Evolutionary conservation across 768 basidiomycete species (phyloP), one percentile per base, ranked within the genome.

Genomic region (Leucocoprinus birnbaumii): DNA sequence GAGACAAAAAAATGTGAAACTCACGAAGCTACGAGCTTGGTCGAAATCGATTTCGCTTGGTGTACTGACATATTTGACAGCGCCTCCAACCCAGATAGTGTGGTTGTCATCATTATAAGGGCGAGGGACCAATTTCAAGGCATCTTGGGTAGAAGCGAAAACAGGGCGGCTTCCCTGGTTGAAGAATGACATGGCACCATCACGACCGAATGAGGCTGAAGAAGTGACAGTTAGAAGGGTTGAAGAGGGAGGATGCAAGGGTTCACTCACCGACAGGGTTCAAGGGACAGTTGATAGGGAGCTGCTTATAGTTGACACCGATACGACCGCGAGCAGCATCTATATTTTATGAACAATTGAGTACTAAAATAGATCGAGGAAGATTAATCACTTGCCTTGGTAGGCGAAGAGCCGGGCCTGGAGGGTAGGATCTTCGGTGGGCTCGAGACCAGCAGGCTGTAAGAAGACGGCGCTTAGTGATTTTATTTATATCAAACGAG

Each of bases 361-460:
- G 31, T 11, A 3, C 42, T 13, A 31, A 31, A 11, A 31, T 31
- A 31, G 31, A 5, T 31, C 31, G 11, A 11, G 31, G 11, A 31
- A 31, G 41, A 47, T 8, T 34, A 38, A 7, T 34, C 42, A 49
- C 66, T 57, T 60, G 71, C 78, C 79, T 41, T 75, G 76, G 62
- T 85, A 84, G 1, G 80, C 76, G 68, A 83, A 84, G 50, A 84
- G 67, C 31, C 82, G 77, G 16, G 75, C 73, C 64, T 85, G 83
- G 19, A 84, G 73, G 40, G 80, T 80, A 1, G 82, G 83, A 65
- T 85, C 83, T 44, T 78, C 79, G 0, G 73, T 75, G 5, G 80
- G 72, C 65, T 80, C 82, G 59, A 73, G 68, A 14, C 74, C 73
- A 55, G 56, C 53, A 34, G 59, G 60, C 58, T 59, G 13, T 24